Conservation (phyloP, 1,284 basidiomycete genomes). For the Neolentinus lepideus region DNA sequence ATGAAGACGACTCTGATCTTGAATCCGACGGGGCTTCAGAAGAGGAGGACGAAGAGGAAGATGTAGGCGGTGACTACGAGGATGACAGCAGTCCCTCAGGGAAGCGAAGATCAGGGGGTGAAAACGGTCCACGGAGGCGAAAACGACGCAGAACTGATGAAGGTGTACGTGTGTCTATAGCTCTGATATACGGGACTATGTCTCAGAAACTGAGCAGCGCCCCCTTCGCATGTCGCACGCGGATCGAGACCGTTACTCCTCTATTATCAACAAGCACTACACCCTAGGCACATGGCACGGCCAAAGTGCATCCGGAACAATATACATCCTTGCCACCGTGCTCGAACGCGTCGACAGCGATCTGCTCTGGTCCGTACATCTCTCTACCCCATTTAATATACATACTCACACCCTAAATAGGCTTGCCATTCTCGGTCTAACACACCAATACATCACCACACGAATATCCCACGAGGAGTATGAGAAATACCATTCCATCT, state of each 20-base stretch:
- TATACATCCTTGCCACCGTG: slow-evolving; percentile 86
- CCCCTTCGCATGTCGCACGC: slow-evolving; percentile 57
- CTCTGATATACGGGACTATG: background rate
- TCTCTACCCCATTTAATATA: background rate
- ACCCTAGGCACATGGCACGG: slow-evolving; percentile 81
- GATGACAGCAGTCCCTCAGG: slow-evolving; percentile 33
- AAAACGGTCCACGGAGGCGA: slow-evolving; percentile 29
- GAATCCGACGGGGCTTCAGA: slow-evolving; percentile 25
- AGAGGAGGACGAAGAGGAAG: slow-evolving; percentile 36
- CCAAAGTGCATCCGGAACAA: slow-evolving; percentile 83
- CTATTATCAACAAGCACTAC: slow-evolving; percentile 78
- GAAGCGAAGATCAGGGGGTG: slow-evolving; percentile 50
- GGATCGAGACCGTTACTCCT: slow-evolving; percentile 56
- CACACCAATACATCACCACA: slow-evolving; percentile 86
- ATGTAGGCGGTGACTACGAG: slow-evolving; percentile 39
- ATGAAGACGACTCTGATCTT: slow-evolving; percentile 46
- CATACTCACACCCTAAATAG: slow-evolving; percentile 29
- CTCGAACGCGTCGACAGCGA: slow-evolving; percentile 92
- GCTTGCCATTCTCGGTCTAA: slow-evolving; percentile 92
- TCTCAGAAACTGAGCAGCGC: slow-evolving; percentile 14
- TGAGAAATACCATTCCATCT: slow-evolving; percentile 73
- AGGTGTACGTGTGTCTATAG: slow-evolving; percentile 29
- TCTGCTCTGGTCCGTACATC: slow-evolving; percentile 68
- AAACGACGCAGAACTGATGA: slow-evolving; percentile 45
- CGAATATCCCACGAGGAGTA: slow-evolving; percentile 86